Evolutionary conservation across 371 early-diverging fungal genomes (phyloP), one percentile per base, ranked within the genome.

Genomic region (Rhizopus arrhizus): DNA sequence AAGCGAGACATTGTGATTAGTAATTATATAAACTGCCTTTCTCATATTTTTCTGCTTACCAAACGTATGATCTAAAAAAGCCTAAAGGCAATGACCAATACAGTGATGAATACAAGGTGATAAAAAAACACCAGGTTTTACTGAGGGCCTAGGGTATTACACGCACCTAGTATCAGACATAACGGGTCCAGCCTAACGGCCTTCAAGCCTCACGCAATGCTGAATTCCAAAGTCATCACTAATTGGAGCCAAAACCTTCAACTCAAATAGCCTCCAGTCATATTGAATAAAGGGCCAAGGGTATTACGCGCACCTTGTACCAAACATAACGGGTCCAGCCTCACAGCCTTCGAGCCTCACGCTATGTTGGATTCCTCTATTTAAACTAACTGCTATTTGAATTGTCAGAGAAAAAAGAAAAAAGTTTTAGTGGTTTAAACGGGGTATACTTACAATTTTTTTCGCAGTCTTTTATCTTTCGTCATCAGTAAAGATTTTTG

Each of bases 261-360:
- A 56, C 57, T 56, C 47, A 56, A 56, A 56, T 36, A 56, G 48
- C 57, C 57, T 56, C 57, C 57, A 56, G 47, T 56, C 57, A 56
- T 47, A 55, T 55, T 47, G 31, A 35, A 56, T 56, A 56, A 56
- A 56, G 57, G 57, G 58, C 58, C 50, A 58, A 58, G 59, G 59
- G 59, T 59, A 59, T 60, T 60, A 60, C 60, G 38, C 60, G 47
- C 53, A 60, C 54, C 60, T 60, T 46, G 60, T 60, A 60, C 38
- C 60, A 60, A 53, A 47, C 60, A 60, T 60, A 60, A 46, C 53
- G 60, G 60, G 60, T 53, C 53, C 54, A 60, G 60, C 52, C 0
- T 60, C 60, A 52, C 50, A 43, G 59, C 59, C 59, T 59, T 60
- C 47, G 16, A 60, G 60, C 52, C 53, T 60, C 60, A 60, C 54